phyloP scores from a whole-genome alignment of 2,329 filamentous ascomycete genomes.

The Fusarium haematococcum region DNA sequence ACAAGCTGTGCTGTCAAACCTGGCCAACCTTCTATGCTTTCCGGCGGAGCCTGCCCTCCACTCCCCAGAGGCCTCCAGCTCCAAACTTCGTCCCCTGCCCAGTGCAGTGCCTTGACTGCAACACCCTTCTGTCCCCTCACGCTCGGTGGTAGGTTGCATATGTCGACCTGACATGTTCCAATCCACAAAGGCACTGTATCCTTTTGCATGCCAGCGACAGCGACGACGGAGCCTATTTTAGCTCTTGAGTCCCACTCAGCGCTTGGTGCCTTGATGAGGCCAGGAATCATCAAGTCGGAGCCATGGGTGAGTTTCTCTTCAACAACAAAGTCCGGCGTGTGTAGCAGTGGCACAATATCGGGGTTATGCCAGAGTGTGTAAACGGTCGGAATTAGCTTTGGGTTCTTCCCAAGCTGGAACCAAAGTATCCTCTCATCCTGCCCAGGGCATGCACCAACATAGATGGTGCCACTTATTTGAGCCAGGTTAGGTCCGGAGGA shows the following conservation, averaged over 20 bases:
- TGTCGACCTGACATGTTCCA: constrained; percentile 34
- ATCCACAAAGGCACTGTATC: constrained; percentile 39
- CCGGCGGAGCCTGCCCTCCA: constrained; percentile 33
- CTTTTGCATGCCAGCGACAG: constrained; percentile 35
- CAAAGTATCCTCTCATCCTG: constrained; percentile 40
- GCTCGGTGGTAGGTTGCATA: constrained; percentile 20
- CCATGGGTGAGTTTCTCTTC: constrained; percentile 39
- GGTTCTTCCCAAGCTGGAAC: constrained; percentile 40
- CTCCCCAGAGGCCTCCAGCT: constrained; percentile 37
- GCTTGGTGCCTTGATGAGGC: constrained; percentile 28
- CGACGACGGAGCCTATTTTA: constrained; percentile 33
- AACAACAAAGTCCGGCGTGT: constrained; percentile 39
- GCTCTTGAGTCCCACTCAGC: constrained; percentile 34
- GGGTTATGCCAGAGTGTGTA: constrained; percentile 41
- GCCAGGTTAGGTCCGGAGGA: constrained; percentile 20
- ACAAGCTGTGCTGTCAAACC: constrained; percentile 12
- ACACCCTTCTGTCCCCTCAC: constrained; percentile 35
- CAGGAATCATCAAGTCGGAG: constrained; percentile 39
- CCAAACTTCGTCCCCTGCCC: constrained; percentile 40
- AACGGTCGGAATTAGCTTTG: constrained; percentile 37
- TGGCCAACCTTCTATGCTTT: constrained; percentile 26
- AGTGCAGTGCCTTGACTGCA: constrained; percentile 36
- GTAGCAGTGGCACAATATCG: constrained; percentile 33
- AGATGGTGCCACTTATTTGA: constrained; percentile 27
- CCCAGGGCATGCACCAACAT: constrained; percentile 30